phyloP scores from a whole-genome alignment of 2,329 filamentous ascomycete genomes.

The Monosporascus sp. region DNA sequence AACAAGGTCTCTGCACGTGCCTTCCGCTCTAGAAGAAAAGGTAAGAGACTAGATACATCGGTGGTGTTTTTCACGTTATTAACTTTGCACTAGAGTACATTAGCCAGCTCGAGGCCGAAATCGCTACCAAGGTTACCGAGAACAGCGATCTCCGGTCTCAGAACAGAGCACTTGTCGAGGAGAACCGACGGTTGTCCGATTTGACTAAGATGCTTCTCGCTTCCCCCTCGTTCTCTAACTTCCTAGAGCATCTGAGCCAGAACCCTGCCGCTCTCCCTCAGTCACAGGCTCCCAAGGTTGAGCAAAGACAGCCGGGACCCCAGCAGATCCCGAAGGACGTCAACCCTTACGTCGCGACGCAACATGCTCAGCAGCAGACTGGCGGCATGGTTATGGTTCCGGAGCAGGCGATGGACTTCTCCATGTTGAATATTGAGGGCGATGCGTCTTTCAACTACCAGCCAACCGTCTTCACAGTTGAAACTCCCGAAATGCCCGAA shows the following conservation, averaged over 20 bases:
- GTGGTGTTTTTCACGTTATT: constrained; percentile 30
- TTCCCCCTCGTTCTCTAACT: constrained; percentile 77
- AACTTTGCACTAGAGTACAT: constrained; percentile 80
- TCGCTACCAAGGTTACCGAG: constrained; percentile 78
- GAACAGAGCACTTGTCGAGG: constrained; percentile 76
- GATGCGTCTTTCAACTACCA: constrained; percentile 51
- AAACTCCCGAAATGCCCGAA: constrained; percentile 61
- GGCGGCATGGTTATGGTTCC: constrained; percentile 81
- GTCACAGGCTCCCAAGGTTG: constrained; percentile 34
- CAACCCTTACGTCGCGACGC: constrained; percentile 51
- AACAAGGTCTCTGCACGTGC: constrained; percentile 98
- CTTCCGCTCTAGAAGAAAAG: constrained; percentile 96
- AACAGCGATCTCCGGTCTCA: constrained; percentile 73
- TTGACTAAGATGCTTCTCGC: constrained; percentile 76
- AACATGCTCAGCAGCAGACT: constrained; percentile 56
- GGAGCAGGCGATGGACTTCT: constrained; percentile 71
- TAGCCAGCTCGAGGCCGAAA: constrained; percentile 83
- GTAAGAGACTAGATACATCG: constrained; percentile 48
- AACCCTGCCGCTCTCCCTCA: constrained; percentile 45
- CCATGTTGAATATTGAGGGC: constrained; percentile 58
- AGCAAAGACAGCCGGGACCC: constrained; percentile 38
- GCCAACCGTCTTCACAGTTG: constrained; percentile 70
- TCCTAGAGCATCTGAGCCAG: constrained; percentile 64
- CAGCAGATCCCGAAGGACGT: constrained; percentile 59
- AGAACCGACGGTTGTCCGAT: constrained; percentile 76